Evolutionary conservation across 805 yeast species (phyloP).

Genomic region (Novakomyces olei): DNA sequence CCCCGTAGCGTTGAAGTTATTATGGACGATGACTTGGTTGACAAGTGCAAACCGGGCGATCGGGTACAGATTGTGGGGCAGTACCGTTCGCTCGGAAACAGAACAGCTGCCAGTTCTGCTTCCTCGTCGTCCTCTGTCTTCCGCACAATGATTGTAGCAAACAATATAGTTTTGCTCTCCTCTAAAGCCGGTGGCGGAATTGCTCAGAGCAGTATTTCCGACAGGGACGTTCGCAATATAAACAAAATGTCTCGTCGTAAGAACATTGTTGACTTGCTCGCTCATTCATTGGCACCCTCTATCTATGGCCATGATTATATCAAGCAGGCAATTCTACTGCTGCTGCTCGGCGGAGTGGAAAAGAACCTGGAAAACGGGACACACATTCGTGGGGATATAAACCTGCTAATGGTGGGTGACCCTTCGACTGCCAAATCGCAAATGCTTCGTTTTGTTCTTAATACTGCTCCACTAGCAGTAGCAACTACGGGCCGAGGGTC

Average conservation of each 20-base stretch:
- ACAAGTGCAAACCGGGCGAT: slow-evolving; percentile 84
- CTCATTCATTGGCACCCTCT: slow-evolving; percentile 84
- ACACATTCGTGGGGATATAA: slow-evolving; percentile 94
- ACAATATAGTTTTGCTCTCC: slow-evolving; percentile 72
- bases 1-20: slow-evolving; percentile 83
- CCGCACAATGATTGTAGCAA: slow-evolving; percentile 64
- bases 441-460: slow-evolving; percentile 76
- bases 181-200: slow-evolving; percentile 67
- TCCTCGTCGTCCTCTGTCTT: slow-evolving; percentile 39
- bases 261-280: slow-evolving; percentile 52
- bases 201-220: slow-evolving; percentile 46
- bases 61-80: slow-evolving; percentile 87
- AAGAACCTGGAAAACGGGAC: slow-evolving; percentile 87
- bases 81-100: slow-evolving; percentile 70
- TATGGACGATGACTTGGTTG: slow-evolving; percentile 89
- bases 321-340: slow-evolving; percentile 71
- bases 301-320: slow-evolving; percentile 84
- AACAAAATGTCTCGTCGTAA: slow-evolving; percentile 49
- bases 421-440: slow-evolving; percentile 98
- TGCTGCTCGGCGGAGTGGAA: slow-evolving; percentile 85
- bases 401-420: slow-evolving; percentile 90
- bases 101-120: slow-evolving; percentile 22
- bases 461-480: slow-evolving; percentile 85
- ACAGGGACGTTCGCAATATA: slow-evolving; percentile 66
- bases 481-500: slow-evolving; percentile 99